Evolutionary conservation across 805 yeast species (phyloP), one percentile per base, ranked within the genome.

Genomic region (Ogataea neopini): DNA sequence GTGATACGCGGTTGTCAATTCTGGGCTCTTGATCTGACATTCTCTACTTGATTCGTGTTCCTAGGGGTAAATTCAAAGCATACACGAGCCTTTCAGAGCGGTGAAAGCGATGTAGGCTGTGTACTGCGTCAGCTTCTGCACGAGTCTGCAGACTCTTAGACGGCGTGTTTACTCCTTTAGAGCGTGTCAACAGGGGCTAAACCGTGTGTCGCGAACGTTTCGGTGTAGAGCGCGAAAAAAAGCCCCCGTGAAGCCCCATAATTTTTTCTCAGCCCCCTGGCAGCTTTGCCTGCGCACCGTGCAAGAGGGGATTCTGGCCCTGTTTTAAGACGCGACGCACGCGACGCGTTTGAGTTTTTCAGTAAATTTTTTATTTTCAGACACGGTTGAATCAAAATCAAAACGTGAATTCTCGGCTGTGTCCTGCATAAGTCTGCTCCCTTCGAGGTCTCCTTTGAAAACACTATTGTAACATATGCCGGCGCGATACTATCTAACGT

Each of bases 351-450:
- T 22, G 26, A 39, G 14, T 11, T 22, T 19, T 25, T 15, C 17
- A 15, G 25, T 22, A 26, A 20, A 37, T 15, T 39, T 39, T 25
- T 25, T 32, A 25, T 6, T 28, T 25, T 39, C 32, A 39, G 42
- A 39, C 47, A 43, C 47, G 47, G 41, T 43, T 36, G 47, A 26
- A 43, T 26, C 47, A 35, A 23, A 19, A n/a, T 17, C 32, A 33
- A 43, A 34, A 43, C 45, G 30, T 25, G 42, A 10, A 13, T 23
- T 17, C n/a, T 39, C 42, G 42, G 42, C 42, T 39, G 42, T 39
- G 42, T 25, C 19, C 42, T 39, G 42, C 36, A 33, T 30, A 14
- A 6, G 20, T 20, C 36, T 25, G 26, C 45, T 43, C 45, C n/a
- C 45, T 43, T 43, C 38, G 45, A 25, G 13, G n/a, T 19, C 47